Conservation (phyloP, 441 rosid species). For the Geranium incanum region DNA sequence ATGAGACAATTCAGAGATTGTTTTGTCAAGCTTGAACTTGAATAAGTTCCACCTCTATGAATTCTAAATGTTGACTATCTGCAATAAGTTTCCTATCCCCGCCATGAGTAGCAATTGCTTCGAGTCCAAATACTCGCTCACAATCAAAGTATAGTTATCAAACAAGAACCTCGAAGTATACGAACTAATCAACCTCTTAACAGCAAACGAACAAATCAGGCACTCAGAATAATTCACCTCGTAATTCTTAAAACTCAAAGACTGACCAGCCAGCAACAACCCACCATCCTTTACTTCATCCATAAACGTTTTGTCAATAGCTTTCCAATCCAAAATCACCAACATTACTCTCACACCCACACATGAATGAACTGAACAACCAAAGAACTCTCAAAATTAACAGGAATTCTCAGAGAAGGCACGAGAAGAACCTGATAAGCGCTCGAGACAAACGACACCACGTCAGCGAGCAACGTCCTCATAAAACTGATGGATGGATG, state of each 20-base stretch:
- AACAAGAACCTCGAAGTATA: slow-evolving; percentile 90
- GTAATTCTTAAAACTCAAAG: slow-evolving; percentile 48
- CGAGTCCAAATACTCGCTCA: slow-evolving; percentile 80
- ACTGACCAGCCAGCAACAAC: slow-evolving; percentile 66
- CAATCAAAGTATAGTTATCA: slow-evolving; percentile 87
- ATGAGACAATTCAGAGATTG: slow-evolving; percentile 69
- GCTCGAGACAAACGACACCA: slow-evolving; percentile 71
- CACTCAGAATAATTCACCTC: slow-evolving; percentile 55
- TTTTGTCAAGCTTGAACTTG: slow-evolving; percentile 74
- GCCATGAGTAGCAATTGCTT: slow-evolving; percentile 62
- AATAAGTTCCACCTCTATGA: slow-evolving; percentile 75
- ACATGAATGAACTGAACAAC: slow-evolving; percentile 73
- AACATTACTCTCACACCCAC: slow-evolving; percentile 51
- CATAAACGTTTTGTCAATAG: slow-evolving; percentile 52
- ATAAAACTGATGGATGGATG: slow-evolving; percentile 48
- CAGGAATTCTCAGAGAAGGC: slow-evolving; percentile 83
- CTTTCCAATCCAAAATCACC: slow-evolving; percentile 51
- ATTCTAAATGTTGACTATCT: slow-evolving; percentile 49
- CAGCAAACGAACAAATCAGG: slow-evolving; percentile 69
- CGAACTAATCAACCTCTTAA: slow-evolving; percentile 68
- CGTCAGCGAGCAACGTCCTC: slow-evolving; percentile 61
- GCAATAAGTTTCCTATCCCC: slow-evolving; percentile 66
- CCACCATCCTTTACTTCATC: slow-evolving; percentile 60
- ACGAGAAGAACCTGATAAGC: slow-evolving; percentile 88
- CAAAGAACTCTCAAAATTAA: slow-evolving; percentile 66